Conservation (phyloP, 2,329 filamentous ascomycete species). For the Talaromyces sp. region DNA sequence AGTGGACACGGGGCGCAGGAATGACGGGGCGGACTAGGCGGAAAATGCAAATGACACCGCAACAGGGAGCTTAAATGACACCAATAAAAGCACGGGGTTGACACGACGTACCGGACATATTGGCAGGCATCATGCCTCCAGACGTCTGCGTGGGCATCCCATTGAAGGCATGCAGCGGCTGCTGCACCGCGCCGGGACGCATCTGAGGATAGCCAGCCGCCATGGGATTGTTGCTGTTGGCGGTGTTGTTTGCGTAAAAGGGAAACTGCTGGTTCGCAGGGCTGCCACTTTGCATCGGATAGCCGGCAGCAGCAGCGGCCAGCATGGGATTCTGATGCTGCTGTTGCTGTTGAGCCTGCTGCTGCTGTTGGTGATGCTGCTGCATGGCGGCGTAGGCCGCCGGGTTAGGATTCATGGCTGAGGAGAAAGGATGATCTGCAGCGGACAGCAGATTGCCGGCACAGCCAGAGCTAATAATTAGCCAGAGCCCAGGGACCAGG, state of each 20-base stretch:
- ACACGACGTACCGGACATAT: constrained; percentile 20
- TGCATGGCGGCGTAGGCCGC: constrained; percentile 21
- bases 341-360: neutral
- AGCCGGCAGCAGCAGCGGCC: constrained; percentile 18
- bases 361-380: constrained; percentile 4
- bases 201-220: constrained; percentile 14
- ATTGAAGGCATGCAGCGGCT: constrained; percentile 27
- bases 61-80: neutral
- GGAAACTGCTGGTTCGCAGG: constrained; percentile 22
- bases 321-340: constrained; percentile 13
- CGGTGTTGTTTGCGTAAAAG: constrained; percentile 30
- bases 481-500: neutral
- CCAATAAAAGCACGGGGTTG: neutral
- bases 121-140: constrained; percentile 34
- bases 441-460: neutral
- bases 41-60: neutral
- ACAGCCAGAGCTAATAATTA: neutral
- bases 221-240: constrained; percentile 25
- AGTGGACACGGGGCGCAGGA: neutral
- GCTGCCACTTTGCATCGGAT: constrained; percentile 28
- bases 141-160: constrained; percentile 29
- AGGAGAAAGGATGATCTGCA: neutral
- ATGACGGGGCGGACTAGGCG: neutral
- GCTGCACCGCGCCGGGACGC: constrained; percentile 7
- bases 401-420: constrained; percentile 26